Conservation (phyloP, 2,329 filamentous ascomycete species). For the Fonsecaea erecta region DNA sequence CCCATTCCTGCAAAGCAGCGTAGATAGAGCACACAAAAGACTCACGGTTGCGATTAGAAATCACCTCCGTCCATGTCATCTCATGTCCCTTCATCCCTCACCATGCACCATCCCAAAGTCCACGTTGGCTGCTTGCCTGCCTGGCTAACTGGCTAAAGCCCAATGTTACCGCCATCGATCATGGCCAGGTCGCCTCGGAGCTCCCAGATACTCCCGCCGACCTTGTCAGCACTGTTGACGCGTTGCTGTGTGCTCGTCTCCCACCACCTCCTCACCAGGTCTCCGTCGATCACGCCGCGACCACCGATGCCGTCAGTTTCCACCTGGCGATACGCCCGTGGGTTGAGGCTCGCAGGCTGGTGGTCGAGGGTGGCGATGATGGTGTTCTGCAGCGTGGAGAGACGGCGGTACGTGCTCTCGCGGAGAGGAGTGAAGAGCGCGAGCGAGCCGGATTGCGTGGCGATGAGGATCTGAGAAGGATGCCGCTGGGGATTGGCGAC, state of each 20-base stretch:
- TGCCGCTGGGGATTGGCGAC: slow-evolving; percentile 29
- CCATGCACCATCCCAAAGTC: neutral
- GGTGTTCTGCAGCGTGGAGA: slow-evolving; percentile 80
- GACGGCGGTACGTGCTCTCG: slow-evolving; percentile 80
- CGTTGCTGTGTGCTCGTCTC: slow-evolving; percentile 74
- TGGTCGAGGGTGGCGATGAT: slow-evolving; percentile 73
- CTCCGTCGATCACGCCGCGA: slow-evolving; percentile 76
- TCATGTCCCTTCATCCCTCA: no score
- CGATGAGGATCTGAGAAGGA: slow-evolving; percentile 57
- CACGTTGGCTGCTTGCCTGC: no score
- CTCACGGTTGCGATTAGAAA: no score
- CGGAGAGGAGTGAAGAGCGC: slow-evolving; percentile 76
- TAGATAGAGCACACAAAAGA: no score
- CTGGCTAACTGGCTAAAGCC: slow-evolving; percentile 6
- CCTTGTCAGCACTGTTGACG: slow-evolving; percentile 73
- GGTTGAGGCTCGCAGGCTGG: slow-evolving; percentile 72
- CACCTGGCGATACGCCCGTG: slow-evolving; percentile 72
- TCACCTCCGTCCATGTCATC: no score
- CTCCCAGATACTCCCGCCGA: slow-evolving; percentile 68
- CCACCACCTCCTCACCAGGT: slow-evolving; percentile 73
- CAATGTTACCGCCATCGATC: slow-evolving; percentile 67
- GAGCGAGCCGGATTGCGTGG: slow-evolving; percentile 76
- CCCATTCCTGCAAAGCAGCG: no score
- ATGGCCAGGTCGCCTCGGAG: slow-evolving; percentile 72
- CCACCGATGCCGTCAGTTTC: slow-evolving; percentile 56